Evolutionary conservation across 352 stramenopile genomes (phyloP), one percentile per base, ranked within the genome.

Genomic region (Phytopythium delawarense): DNA sequence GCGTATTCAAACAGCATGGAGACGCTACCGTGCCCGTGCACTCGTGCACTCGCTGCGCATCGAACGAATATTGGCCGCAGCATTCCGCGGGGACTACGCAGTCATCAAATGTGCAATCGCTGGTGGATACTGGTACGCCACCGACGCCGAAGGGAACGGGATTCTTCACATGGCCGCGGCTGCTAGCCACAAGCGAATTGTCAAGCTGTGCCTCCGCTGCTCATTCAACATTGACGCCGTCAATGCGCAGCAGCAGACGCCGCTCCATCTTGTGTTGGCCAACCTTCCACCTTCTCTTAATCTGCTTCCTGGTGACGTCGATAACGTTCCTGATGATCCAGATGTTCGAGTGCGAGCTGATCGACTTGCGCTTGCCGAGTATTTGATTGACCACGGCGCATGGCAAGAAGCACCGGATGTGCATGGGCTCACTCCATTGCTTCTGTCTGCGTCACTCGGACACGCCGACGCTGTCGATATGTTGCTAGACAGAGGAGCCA

Each of bases 301-400:
- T 18, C 25, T 32, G 2, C 28, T 51, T 12, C 37, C 23, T 37
- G 37, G 16, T 6, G 39, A 28, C 13, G 25, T 37, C 60, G 30
- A 55, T 2, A 23, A 46, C 25, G 59, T 69, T 6, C 40, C 44
- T 2, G 62, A 54, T 42, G 55, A 70, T 28, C 34, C 65, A 3
- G 57, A n/a, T 51, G 32, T 39, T 35, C 69, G 63, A 34, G 62
- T 32, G 16, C 65, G 65, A 30, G 53, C 72, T 1, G 76, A 89
- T 7, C 77, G 81, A 16, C 64, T 92, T 4, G 75, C 69, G 5
- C 50, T 94, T 12, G 76, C 70, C 1, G 77, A 76, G 30, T 96
- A 96, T 48, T 90, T 96, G 84, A 90, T 96, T n/a, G 76, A 91
- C 52, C 84, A 96, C 52, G 86, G 83, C 4, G 87, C 82, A 9